A percentile compares a stretch with the other conserved stretches of the same genome.
These are phyloP conservation scores for Daldinia childiae DNA, from an alignment of 495 filamentous ascomycete species.

Conservation along the genomic window DNA sequence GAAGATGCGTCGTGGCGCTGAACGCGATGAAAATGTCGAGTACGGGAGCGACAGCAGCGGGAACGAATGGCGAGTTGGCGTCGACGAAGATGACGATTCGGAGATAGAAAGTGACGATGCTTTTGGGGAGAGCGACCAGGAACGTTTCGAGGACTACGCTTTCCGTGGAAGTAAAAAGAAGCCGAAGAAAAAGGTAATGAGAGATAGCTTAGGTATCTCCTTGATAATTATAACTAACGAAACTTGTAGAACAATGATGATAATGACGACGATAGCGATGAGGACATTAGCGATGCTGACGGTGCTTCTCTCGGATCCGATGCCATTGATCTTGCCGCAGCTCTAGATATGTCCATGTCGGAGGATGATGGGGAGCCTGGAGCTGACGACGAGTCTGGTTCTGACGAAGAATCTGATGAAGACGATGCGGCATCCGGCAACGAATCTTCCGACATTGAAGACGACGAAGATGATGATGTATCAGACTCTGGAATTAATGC, in stretches of 20 bases:
- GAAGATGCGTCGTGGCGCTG: slow-evolving; percentile 56
- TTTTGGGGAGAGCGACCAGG: slow-evolving; percentile 88
- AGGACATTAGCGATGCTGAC: slow-evolving; percentile 67
- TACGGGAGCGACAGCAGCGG: slow-evolving; percentile 86
- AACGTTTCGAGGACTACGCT: slow-evolving; percentile 77
- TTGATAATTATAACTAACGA: slow-evolving; percentile 43
- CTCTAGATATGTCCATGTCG: slow-evolving; percentile 74
- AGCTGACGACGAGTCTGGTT: slow-evolving; percentile 50
- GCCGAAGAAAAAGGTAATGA: slow-evolving; percentile 56
- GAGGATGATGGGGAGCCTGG: slow-evolving; percentile 56
- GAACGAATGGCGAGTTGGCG: slow-evolving; percentile 84
- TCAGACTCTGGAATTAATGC: slow-evolving; percentile 71
- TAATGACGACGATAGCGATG: slow-evolving; percentile 54
- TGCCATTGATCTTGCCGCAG: slow-evolving; percentile 83
- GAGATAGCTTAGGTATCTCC: slow-evolving; percentile 42
- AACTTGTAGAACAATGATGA: slow-evolving; percentile 31
- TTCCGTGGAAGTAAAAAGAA: slow-evolving; percentile 73
- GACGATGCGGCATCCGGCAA: slow-evolving; percentile 57
- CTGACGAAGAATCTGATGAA: slow-evolving; percentile 60
- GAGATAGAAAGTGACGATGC: slow-evolving; percentile 94
- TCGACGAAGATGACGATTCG: slow-evolving; percentile 78
- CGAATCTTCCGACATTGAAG: slow-evolving; percentile 55
- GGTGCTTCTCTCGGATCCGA: slow-evolving; percentile 75
- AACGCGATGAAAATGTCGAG: slow-evolving; percentile 58
- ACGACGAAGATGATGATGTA: slow-evolving; percentile 61